These are phyloP conservation scores for Didymella exigua DNA, from an alignment of 2,329 filamentous ascomycete genomes.

Conservation along the genomic window DNA sequence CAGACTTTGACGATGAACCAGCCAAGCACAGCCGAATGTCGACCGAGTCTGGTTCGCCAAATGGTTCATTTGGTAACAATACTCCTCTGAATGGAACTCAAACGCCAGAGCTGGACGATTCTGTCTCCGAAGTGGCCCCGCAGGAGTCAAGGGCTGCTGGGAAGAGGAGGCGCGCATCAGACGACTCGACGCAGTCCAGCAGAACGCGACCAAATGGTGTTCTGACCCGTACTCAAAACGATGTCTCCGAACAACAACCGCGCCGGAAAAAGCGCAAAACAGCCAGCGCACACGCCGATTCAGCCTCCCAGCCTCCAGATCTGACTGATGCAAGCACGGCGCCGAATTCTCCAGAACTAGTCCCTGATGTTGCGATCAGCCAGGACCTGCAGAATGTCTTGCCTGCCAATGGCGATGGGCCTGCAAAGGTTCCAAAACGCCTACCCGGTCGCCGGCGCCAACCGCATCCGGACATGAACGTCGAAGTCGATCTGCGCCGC, in stretches of 20 bases:
- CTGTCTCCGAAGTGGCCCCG: conserved; percentile 26
- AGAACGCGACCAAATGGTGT: conserved; percentile 43
- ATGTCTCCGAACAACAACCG: conserved; percentile 44
- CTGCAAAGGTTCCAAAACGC: conserved; percentile 45
- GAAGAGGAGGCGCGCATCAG: conserved; percentile 44
- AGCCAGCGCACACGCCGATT: conserved; percentile 34
- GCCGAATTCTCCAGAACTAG: conserved; percentile 45
- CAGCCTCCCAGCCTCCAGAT: conserved; percentile 42
- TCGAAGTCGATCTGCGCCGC: conserved; percentile 59
- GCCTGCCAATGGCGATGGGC: conserved; percentile 44
- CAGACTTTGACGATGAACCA: conserved; percentile 45
- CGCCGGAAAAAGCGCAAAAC: conserved; percentile 46
- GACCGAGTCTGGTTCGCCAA: conserved; percentile 47
- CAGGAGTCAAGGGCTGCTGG: conserved; percentile 30
- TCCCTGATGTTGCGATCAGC: conserved; percentile 40
- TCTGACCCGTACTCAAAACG: conserved; percentile 44
- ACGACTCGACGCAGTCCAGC: conserved; percentile 40
- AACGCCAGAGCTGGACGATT: conserved; percentile 31
- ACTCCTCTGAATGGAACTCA: conserved; percentile 37
- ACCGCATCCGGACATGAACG: conserved; percentile 52
- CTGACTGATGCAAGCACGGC: conserved; percentile 46
- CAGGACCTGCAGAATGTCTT: conserved; percentile 44
- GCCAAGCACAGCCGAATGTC: conserved; percentile 48
- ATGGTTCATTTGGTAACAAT: conserved; percentile 39
- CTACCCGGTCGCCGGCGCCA: conserved; percentile 54